Evolutionary conservation across 768 basidiomycete species (phyloP).

Genomic region (Leucocoprinus leucothites): DNA sequence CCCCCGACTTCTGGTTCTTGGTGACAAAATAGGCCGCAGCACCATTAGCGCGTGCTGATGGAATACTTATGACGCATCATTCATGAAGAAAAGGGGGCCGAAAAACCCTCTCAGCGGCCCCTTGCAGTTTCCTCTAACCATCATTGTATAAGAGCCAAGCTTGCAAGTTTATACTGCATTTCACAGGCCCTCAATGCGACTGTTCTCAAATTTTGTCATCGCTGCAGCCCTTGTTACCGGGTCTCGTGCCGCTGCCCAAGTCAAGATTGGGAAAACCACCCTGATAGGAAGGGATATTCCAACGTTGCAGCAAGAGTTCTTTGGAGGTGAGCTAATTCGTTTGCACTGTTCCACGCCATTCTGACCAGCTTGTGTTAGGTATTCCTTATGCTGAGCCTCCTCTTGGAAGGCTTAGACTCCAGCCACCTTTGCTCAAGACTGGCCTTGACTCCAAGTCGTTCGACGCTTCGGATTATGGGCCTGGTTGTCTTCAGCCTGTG

Average conservation of each 20-base stretch:
- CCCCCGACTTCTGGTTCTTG: no score
- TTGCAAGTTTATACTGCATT: no score
- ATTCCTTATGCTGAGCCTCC: constrained; percentile 58
- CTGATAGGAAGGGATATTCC: constrained; percentile 34
- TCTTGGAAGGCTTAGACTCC: constrained; percentile 42
- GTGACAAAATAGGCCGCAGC: no score
- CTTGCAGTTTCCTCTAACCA: no score
- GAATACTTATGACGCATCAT: no score
- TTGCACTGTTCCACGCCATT: no score
- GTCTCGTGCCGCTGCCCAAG: constrained; percentile 26
- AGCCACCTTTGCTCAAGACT: constrained; percentile 44
- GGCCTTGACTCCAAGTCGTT: constrained; percentile 29
- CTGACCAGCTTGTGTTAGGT: no score
- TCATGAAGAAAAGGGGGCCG: no score
- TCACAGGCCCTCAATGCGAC: neutral
- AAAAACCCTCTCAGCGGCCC: no score
- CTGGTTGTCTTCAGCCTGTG: constrained; percentile 48
- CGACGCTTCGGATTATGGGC: constrained; percentile 45
- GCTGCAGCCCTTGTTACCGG: constrained; percentile 4
- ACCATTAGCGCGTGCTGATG: no score
- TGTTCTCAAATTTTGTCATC: constrained; percentile 5
- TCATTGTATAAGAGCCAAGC: no score
- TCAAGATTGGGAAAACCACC: constrained; percentile 37
- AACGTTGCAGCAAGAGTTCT: constrained; percentile 39
- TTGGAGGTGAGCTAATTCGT: constrained; percentile 32